Conservation (phyloP, 176 grass and related monocot species). For the Triticum turgidum region DNA sequence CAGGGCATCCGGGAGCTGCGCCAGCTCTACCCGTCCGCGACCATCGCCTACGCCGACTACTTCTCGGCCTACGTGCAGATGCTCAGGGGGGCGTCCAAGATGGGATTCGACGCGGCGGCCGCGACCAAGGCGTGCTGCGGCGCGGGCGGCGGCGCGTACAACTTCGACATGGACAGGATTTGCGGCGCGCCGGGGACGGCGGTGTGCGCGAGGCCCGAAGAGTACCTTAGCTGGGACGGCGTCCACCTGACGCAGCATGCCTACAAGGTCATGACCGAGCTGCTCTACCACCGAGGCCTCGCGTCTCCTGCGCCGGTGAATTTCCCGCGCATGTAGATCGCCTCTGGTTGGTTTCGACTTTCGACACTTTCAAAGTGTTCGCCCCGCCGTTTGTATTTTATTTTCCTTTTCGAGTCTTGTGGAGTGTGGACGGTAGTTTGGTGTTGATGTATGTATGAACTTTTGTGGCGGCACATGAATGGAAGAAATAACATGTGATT, state of each 20-base stretch:
- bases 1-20: slow-evolving; percentile 42
- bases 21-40: slow-evolving; percentile 11
- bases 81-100: slow-evolving; percentile 31
- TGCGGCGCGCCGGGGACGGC: slow-evolving; percentile 46
- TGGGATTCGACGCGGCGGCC: slow-evolving; percentile 40
- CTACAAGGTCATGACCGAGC: slow-evolving; percentile 31
- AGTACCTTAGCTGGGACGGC: slow-evolving; percentile 73
- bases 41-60: slow-evolving; percentile 66
- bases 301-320: slow-evolving; percentile 19
- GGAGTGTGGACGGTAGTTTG: not conserved
- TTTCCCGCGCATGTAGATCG: not conserved
- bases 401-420: not conserved
- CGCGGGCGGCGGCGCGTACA: slow-evolving; percentile 40
- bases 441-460: not conserved
- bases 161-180: slow-evolving; percentile 55
- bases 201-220: slow-evolving; percentile 48
- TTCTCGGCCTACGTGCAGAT: slow-evolving; percentile 64
- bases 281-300: slow-evolving; percentile 32
- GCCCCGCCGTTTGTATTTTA: not conserved
- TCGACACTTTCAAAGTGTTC: not conserved
- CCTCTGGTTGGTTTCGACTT: not conserved
- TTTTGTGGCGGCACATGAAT: not conserved
- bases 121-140: slow-evolving; percentile 61
- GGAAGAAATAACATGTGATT: not conserved
- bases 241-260: slow-evolving; percentile 83